Percentiles rank a stretch among this genome's conserved stretches.
Evolutionary conservation across 129 eudicot genomes (phyloP).

Genomic region (Ambrosia artemisiifolia): DNA sequence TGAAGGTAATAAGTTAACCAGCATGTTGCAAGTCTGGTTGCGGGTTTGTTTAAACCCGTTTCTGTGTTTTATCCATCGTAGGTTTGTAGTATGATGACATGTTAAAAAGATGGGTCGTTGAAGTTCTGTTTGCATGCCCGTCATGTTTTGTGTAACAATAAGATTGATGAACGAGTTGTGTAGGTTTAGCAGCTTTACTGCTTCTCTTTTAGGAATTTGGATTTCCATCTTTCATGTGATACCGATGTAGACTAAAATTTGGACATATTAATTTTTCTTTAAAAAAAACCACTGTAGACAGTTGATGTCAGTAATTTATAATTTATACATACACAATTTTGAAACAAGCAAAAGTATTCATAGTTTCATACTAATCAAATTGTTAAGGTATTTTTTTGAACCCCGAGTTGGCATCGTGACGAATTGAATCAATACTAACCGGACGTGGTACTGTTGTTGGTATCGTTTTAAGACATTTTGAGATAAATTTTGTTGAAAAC

Average conservation of each 20-base stretch:
- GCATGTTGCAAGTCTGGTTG: background rate
- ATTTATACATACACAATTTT: no score
- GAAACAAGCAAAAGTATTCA: no score
- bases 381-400: no score
- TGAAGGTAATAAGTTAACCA: background rate
- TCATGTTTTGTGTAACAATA: background rate
- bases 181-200: slow-evolving; percentile 1
- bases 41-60: background rate
- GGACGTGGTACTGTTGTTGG: no score
- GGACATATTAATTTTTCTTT: no score
- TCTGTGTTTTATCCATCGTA: slow-evolving; percentile 8
- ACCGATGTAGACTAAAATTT: background rate
- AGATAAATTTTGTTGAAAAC: no score
- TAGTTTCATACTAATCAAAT: no score
- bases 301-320: no score
- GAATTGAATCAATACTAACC: no score
- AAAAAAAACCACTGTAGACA: no score
- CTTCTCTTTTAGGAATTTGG: background rate
- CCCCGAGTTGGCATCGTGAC: no score
- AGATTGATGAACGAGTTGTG: background rate
- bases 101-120: background rate
- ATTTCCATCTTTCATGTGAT: background rate
- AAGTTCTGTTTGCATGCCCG: background rate
- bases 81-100: slow-evolving; percentile 16
- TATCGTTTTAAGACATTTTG: no score